Evolutionary conservation across 257 asterid species (phyloP).

Genomic region (Solanum peruvianum): DNA sequence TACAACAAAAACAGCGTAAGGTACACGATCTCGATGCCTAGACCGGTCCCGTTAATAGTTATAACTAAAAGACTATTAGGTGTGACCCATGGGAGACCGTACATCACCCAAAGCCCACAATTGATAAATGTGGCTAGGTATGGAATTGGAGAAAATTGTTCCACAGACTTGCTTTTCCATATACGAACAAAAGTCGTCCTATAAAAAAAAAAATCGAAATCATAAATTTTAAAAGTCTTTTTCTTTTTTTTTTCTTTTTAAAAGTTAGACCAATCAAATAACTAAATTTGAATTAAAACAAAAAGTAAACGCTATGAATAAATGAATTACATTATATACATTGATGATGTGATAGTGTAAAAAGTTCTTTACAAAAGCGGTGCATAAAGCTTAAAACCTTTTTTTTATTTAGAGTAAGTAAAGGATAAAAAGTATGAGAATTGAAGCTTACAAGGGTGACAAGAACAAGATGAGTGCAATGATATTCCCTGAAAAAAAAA

Average conservation of each 20-base stretch:
- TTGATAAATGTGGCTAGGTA: conserved; percentile 68
- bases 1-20: conserved; percentile 27
- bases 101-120: conserved; percentile 73
- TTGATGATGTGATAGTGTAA: neutral
- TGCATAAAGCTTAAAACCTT: neutral
- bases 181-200: conserved; percentile 65
- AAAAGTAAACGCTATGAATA: neutral
- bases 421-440: neutral
- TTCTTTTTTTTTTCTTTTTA: too few relatives aligned
- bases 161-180: conserved; percentile 64
- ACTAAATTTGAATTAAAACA: too few relatives aligned
- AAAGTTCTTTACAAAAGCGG: neutral
- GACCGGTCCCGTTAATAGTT: conserved; percentile 64
- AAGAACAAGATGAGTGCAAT: conserved; percentile 52
- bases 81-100: conserved; percentile 74
- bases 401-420: neutral
- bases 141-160: conserved; percentile 69
- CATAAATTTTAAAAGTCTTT: neutral
- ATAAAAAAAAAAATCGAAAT: neutral
- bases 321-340: neutral
- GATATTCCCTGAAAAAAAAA: conserved; percentile 52
- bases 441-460: conserved; percentile 64
- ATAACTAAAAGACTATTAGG: conserved; percentile 63
- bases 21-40: conserved; percentile 49
- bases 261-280: neutral